Percentiles rank a stretch among this genome's conserved stretches.
Conservation (phyloP, 352 stramenopile species). For the Globisporangium parvum region DNA sequence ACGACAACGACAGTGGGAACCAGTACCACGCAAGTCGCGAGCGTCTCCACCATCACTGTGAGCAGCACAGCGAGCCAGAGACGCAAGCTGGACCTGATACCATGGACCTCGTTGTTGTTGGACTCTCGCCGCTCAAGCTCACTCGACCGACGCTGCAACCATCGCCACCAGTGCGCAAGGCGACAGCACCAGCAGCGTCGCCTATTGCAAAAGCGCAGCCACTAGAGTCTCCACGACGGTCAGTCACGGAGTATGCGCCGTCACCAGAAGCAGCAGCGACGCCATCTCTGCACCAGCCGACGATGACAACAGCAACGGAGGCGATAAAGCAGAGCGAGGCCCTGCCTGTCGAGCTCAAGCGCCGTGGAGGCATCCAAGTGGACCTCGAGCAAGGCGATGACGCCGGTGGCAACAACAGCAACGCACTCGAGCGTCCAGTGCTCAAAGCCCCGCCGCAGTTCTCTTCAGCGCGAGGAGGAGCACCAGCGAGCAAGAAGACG, state of each 20-base stretch:
- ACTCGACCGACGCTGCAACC: conserved; percentile 1
- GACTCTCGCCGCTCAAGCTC: conserved; percentile 29
- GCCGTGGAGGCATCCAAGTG: conserved; percentile 15
- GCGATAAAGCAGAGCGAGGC: not conserved
- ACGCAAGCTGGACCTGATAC: not conserved
- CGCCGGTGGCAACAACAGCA: not conserved
- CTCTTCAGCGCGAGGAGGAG: not conserved
- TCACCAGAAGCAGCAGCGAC: not conserved
- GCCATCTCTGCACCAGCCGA: no score
- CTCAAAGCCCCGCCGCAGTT: conserved; percentile 9
- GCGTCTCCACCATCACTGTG: not conserved
- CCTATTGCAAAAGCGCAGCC: not conserved
- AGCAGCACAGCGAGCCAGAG: conserved; percentile 2
- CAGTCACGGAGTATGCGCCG: not conserved
- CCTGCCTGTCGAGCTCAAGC: conserved; percentile 2
- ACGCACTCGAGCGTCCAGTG: not conserved
- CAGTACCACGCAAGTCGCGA: conserved; percentile 8
- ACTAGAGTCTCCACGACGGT: not conserved
- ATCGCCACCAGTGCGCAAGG: conserved; percentile 9
- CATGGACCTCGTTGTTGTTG: conserved; percentile 32
- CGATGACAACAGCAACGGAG: not conserved
- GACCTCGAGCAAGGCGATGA: conserved; percentile 6
- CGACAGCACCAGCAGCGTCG: not conserved
- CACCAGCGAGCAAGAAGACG: conserved; percentile 2
- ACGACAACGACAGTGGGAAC: conserved; percentile 11